Evolutionary conservation across 129 eudicot genomes (phyloP), one percentile per base, ranked within the genome.

Genomic region (Lactuca sativa): DNA sequence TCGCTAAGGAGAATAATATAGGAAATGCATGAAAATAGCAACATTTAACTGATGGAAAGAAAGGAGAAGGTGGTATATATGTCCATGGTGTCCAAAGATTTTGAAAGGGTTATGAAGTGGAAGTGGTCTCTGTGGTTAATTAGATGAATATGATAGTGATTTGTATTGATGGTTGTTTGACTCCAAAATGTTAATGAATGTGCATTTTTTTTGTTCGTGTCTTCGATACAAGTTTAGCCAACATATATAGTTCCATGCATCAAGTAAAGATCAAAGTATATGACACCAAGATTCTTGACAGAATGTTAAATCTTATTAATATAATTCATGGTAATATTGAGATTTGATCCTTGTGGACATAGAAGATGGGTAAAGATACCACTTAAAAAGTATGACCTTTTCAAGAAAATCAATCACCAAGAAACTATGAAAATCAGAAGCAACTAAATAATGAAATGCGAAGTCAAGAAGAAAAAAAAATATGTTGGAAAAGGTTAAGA

Each of bases 1-100:
- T 44, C 88, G 86, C 67, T 93, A 67, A 85, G 38, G 8, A 30
- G 36, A 47, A 31, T 40, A 34, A 58, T 61, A 51, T 5, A 36
- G 33, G 43, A 59, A 67, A 60, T 53, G 14, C 63, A 47, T 36
- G 69, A 52, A 36, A 60, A 32, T 71, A 58, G 60, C 60, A 48
- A 4, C 53, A 38, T 38, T 14, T 58, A 67, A 51, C 25, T 58
- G 75, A 51, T 37, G 70, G 60, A 14, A 15, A 59, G 38, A 67
- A 59, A 5, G 33, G 38, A 67, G 69, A 49, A 59, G 80, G 9
- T 10, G 56, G 40, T 36, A 6, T 36, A 6, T 6, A 25, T 25
- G 34, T 56, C 33, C 56, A 56, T 66, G 66, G 72, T 47, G 56
- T 34, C 62, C 44, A 59, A 55, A 57, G 79, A 56, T 59, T 64